Evolutionary conservation across 208 protist genomes (phyloP).

Genomic region (Acanthamoeba rhysodes): DNA sequence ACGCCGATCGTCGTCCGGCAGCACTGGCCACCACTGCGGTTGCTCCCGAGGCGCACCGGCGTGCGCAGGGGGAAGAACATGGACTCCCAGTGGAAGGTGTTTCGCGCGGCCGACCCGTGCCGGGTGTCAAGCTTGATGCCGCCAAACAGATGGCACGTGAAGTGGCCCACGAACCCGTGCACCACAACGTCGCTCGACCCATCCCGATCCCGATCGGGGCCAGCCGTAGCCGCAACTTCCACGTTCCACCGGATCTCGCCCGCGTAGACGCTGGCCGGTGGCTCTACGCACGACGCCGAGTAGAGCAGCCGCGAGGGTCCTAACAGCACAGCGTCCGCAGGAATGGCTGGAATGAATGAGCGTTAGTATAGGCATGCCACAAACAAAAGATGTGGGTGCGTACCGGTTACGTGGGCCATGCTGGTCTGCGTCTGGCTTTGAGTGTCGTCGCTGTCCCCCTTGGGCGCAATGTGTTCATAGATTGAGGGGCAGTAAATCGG

Average conservation of each 20-base stretch:
- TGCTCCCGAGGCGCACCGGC: background rate
- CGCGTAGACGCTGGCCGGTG: background rate
- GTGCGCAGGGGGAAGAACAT: background rate
- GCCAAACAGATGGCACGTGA: background rate
- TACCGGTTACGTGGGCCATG: background rate
- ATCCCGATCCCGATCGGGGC: too few relatives aligned
- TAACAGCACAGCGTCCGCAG: background rate
- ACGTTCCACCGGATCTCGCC: background rate
- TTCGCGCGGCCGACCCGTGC: background rate
- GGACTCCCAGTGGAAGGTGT: conserved; percentile 14
- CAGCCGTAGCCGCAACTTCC: too few relatives aligned
- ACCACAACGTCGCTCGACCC: background rate
- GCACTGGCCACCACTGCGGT: too few relatives aligned
- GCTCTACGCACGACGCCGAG: background rate
- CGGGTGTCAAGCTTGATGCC: background rate
- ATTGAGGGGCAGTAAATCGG: background rate
- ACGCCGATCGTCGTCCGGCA: background rate
- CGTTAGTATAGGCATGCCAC: too few relatives aligned
- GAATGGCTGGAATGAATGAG: background rate
- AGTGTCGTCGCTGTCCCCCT: background rate
- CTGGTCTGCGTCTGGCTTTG: background rate
- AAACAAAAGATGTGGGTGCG: too few relatives aligned
- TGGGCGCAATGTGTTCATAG: background rate
- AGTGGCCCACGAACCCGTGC: background rate
- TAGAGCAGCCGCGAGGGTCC: background rate